phyloP scores from a whole-genome alignment of 176 grass and related monocot genomes.

The Guadua angustifolia region DNA sequence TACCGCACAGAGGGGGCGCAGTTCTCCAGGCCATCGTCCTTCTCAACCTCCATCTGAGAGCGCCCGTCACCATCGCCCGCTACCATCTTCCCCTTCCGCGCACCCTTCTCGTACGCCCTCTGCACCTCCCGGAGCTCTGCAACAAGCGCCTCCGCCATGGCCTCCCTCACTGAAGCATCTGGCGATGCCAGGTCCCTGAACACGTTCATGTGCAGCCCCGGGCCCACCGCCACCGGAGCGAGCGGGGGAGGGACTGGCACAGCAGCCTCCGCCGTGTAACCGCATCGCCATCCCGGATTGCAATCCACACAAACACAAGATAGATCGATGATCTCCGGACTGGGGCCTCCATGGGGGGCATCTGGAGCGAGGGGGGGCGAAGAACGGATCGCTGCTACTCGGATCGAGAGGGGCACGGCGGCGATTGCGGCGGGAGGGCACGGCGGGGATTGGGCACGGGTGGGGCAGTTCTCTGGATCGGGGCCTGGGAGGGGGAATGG shows the following conservation, averaged over 20 bases:
- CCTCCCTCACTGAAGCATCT: constrained; percentile 63
- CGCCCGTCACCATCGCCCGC: constrained; percentile 10
- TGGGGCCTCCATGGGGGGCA: too few relatives aligned
- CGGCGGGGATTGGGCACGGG: too few relatives aligned
- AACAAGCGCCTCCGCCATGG: constrained; percentile 58
- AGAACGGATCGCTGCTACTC: too few relatives aligned
- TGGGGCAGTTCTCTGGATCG: too few relatives aligned
- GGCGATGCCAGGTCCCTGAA: constrained; percentile 75
- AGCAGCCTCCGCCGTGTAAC: neutral
- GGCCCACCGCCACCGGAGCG: constrained; percentile 21
- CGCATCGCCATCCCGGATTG: too few relatives aligned
- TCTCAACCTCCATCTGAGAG: constrained; percentile 73
- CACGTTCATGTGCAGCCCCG: constrained; percentile 75
- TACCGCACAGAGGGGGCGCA: constrained; percentile 74
- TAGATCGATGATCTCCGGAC: too few relatives aligned
- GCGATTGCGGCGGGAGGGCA: too few relatives aligned
- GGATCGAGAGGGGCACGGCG: too few relatives aligned
- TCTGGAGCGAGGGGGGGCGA: too few relatives aligned
- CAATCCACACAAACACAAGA: too few relatives aligned
- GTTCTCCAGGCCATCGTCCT: constrained; percentile 86
- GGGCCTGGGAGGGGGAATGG: too few relatives aligned
- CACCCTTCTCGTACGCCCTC: constrained; percentile 57
- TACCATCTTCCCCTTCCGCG: constrained; percentile 39
- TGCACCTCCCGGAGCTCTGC: constrained; percentile 71
- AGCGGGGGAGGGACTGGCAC: neutral